phyloP scores from a whole-genome alignment of 805 yeast genomes.

The Wickerhamiella kurtzmanii region DNA sequence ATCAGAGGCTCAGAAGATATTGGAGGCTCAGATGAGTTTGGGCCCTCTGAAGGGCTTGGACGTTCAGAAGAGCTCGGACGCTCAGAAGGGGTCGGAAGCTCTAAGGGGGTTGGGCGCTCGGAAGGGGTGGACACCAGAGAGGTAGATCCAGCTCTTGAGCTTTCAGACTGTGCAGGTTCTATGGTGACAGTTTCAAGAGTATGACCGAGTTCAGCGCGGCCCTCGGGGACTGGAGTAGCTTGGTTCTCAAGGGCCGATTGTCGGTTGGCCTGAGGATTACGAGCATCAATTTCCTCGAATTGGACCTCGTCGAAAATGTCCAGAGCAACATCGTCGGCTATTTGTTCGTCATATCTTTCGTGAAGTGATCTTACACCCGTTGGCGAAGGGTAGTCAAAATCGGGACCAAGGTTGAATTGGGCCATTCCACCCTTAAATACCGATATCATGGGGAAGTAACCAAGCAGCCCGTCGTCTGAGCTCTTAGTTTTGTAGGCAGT shows the following conservation, averaged over 20 bases:
- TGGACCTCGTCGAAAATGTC: slow-evolving; percentile 64
- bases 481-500: slow-evolving; percentile 17
- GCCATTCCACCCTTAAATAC: slow-evolving; percentile 71
- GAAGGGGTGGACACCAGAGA: too few relatives aligned
- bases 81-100: too few relatives aligned
- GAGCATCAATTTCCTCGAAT: slow-evolving; percentile 13
- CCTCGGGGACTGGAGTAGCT: not conserved
- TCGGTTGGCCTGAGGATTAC: not conserved
- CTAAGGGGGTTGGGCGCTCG: too few relatives aligned
- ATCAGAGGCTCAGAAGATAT: too few relatives aligned
- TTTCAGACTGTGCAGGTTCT: not conserved
- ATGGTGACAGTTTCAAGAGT: not conserved
- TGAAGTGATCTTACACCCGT: slow-evolving; percentile 37
- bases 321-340: slow-evolving; percentile 70
- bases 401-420: slow-evolving; percentile 53
- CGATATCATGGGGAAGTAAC: slow-evolving; percentile 84
- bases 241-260: not conserved
- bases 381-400: slow-evolving; percentile 27
- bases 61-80: too few relatives aligned
- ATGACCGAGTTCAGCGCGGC: not conserved
- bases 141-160: too few relatives aligned
- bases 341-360: slow-evolving; percentile 49
- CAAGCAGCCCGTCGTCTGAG: slow-evolving; percentile 68
- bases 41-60: too few relatives aligned
- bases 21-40: too few relatives aligned